phyloP scores from a whole-genome alignment of 129 eudicot species.

The Flaveria trinervia region DNA sequence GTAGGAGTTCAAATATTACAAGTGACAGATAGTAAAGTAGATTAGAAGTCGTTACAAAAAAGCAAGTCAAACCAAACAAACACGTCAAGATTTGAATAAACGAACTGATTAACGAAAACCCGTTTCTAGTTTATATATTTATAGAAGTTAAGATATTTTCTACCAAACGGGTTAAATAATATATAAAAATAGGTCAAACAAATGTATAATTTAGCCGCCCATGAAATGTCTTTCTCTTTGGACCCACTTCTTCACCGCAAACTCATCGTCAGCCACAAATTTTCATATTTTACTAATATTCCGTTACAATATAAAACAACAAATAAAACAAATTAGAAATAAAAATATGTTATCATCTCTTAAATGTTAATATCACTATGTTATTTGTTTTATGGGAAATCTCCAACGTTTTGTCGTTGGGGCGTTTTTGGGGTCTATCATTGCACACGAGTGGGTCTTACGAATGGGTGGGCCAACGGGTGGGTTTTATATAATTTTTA shows the following conservation, averaged over 20 bases:
- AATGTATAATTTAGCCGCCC: conserved; percentile 23
- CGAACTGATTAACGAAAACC: background rate
- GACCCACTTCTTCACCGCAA: conserved; percentile 35
- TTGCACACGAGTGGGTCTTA: no score
- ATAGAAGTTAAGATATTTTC: background rate
- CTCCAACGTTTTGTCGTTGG: no score
- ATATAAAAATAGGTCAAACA: background rate
- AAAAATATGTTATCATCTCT: no score
- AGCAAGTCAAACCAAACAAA: no score
- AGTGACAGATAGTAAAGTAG: no score
- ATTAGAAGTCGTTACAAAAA: no score
- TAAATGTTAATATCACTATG: no score
- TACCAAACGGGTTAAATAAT: background rate
- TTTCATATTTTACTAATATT: conserved; percentile 17
- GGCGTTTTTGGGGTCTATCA: no score
- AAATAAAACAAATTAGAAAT: conserved; percentile 12
- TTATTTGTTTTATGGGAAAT: no score
- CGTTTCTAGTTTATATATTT: background rate
- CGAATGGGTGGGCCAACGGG: no score
- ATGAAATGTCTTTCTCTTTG: conserved; percentile 15
- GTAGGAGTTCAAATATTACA: no score
- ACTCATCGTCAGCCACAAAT: conserved; percentile 32
- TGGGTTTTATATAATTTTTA: no score
- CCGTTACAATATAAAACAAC: background rate
- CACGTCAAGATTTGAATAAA: background rate